Evolutionary conservation across 495 filamentous ascomycete species (phyloP), one percentile per base, ranked within the genome.

Genomic region (Hypoxylon intermedium): DNA sequence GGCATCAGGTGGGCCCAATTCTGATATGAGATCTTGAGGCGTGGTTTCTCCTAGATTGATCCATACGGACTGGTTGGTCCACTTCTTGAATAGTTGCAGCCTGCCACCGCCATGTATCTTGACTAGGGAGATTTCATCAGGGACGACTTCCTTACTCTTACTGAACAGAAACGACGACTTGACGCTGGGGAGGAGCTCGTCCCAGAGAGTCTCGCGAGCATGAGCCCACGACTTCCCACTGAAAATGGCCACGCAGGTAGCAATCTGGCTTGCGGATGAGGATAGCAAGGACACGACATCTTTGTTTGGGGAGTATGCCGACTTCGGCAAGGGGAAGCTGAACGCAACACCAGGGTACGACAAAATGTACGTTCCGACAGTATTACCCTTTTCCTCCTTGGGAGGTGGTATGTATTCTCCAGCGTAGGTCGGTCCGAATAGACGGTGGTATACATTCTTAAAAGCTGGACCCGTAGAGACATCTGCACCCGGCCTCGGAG

Each of bases 331-430:
- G 12, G 91, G 89, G 62, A 98, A 98, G 5, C 85, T 89, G 70
- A 98, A 97, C 0, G 93, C 89, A 19, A 98, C 84, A 0, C 94
- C 94, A 9, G 93, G 92, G 72, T 97, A 98, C 2, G 93, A 97
- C 9, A 97, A 78, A 11, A 95, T 83, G 68, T 97, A 98, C 6
- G 80, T 83, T 5, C 81, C 82, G 7, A 84, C 74, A 65, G 20
- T 75, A 69, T 30, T 75, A 48, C 19, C 53, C 53, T 30, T 65
- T 49, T 16, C 51, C 15, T 38, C 4, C 4, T 16, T 66, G 38
- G 47, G 6, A 85, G 85, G 53, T 16, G 87, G 79, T 21, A 96
- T 77, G 60, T 93, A 97, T 77, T 98, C 94, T 28, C 94, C 94
- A 2, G 89, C 87, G 68, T 92, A 96, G 0, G 93, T 93, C 11